phyloP scores from a whole-genome alignment of 2,329 filamentous ascomycete species.

The Sclerotinia nivalis region DNA sequence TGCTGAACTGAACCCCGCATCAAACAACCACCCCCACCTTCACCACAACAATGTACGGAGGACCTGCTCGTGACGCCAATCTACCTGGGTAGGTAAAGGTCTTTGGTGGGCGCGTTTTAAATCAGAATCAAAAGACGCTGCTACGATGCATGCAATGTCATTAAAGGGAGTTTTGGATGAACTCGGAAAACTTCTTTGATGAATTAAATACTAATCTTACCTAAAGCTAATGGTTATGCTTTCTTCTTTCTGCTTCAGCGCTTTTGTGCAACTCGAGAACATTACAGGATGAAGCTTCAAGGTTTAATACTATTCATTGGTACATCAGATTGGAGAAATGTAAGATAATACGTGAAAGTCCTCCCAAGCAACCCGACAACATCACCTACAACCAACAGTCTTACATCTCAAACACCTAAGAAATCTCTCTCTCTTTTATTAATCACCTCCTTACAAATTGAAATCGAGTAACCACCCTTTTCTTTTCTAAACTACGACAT shows the following conservation, averaged over 20 bases:
- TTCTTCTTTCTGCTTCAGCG: neutral
- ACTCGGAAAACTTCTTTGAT: conserved; percentile 11
- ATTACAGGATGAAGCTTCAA: neutral
- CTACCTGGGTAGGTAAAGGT: too few species aligned
- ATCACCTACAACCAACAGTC: neutral
- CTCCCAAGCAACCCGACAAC: neutral
- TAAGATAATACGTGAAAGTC: neutral
- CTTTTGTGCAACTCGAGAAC: too few species aligned
- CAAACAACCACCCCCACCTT: neutral
- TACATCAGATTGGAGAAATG: neutral
- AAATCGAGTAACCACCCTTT: neutral
- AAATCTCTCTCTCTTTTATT: neutral
- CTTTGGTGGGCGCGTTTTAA: too few species aligned
- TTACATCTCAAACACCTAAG: neutral
- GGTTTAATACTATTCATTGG: neutral
- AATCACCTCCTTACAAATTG: neutral
- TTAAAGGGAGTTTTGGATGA: neutral
- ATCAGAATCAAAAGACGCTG: too few species aligned
- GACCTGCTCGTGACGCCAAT: too few species aligned
- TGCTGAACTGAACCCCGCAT: neutral
- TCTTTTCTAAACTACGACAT: neutral
- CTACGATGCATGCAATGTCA: neutral
- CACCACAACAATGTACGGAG: neutral
- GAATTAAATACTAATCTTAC: too few species aligned
- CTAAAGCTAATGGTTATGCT: neutral